These are phyloP conservation scores for Cystofilobasidium capitatum DNA, from an alignment of 768 basidiomycete genomes.

Conservation along the genomic window DNA sequence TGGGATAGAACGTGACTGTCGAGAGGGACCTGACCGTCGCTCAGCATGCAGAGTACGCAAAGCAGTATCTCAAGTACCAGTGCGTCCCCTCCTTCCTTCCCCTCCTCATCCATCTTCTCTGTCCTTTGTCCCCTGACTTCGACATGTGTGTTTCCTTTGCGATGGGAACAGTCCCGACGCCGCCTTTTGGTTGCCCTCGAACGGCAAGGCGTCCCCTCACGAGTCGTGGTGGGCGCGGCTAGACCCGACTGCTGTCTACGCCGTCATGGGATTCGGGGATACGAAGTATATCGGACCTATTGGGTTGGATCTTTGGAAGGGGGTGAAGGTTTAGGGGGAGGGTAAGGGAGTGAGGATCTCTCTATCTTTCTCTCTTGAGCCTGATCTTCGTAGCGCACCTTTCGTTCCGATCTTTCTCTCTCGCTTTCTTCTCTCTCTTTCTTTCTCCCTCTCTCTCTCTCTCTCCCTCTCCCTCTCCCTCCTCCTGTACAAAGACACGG, in stretches of 20 bases:
- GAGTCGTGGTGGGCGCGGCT: conserved; percentile 12
- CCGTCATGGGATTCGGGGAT: conserved; percentile 20
- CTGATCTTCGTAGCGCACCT: too few relatives aligned
- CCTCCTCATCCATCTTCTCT: background rate
- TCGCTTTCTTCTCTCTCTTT: too few relatives aligned
- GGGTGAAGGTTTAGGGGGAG: too few relatives aligned
- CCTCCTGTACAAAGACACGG: too few relatives aligned
- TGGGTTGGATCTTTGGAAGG: background rate
- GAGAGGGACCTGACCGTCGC: conserved; percentile 14
- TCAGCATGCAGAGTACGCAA: background rate
- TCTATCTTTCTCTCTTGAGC: too few relatives aligned
- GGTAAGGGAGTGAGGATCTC: too few relatives aligned
- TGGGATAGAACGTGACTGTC: conserved; percentile 1
- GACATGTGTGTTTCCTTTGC: too few relatives aligned
- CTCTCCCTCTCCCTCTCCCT: too few relatives aligned
- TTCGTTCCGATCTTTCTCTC: too few relatives aligned
- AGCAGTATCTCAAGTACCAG: conserved; percentile 14
- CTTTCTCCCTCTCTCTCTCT: too few relatives aligned
- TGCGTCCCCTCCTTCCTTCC: background rate
- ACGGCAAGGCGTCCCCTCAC: conserved; percentile 2
- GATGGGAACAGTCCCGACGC: conserved; percentile 9
- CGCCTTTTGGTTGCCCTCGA: conserved; percentile 1
- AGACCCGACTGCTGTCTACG: conserved; percentile 10
- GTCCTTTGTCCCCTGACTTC: background rate
- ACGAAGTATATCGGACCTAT: conserved; percentile 16